Conservation (phyloP, 1,284 basidiomycete species). For the Caloboletus firmus region DNA sequence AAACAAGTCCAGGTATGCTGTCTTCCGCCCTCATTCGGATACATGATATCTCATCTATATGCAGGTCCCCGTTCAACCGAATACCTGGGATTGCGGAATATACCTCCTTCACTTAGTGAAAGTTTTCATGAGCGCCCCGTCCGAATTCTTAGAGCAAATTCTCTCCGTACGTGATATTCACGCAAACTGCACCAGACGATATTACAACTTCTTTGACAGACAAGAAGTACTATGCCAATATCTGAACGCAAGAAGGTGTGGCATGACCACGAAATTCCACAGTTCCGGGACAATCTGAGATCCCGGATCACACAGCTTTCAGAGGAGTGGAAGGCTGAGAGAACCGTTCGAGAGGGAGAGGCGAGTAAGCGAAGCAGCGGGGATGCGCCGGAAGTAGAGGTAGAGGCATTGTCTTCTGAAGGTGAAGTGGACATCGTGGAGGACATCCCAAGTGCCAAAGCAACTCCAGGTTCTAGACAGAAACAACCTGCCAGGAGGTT, state of each 20-base stretch:
- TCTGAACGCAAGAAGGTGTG: constrained; percentile 47
- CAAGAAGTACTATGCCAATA: constrained; percentile 31
- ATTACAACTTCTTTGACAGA: constrained; percentile 24
- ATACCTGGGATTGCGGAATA: constrained; percentile 84
- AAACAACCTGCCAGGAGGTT: constrained; percentile 23
- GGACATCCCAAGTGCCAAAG: constrained; percentile 18
- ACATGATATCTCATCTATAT: neutral
- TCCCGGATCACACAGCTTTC: constrained; percentile 40
- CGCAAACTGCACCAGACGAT: neutral
- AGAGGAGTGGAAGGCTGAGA: constrained; percentile 43
- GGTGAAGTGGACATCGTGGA: constrained; percentile 48
- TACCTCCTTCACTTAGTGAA: constrained; percentile 81
- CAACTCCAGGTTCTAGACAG: constrained; percentile 6
- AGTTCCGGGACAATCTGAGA: constrained; percentile 39
- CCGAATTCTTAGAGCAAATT: constrained; percentile 46
- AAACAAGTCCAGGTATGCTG: constrained; percentile 49
- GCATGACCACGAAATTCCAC: constrained; percentile 41
- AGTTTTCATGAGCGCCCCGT: constrained; percentile 64
- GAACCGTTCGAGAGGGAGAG: constrained; percentile 35
- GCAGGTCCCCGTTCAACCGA: constrained; percentile 78
- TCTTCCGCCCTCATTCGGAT: neutral
- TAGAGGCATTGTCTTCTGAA: constrained; percentile 40
- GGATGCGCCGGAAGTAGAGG: constrained; percentile 16
- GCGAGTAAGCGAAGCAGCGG: constrained; percentile 22
- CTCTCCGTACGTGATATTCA: constrained; percentile 37